phyloP scores from a whole-genome alignment of 768 basidiomycete genomes.

The Amanita brunnescens region DNA sequence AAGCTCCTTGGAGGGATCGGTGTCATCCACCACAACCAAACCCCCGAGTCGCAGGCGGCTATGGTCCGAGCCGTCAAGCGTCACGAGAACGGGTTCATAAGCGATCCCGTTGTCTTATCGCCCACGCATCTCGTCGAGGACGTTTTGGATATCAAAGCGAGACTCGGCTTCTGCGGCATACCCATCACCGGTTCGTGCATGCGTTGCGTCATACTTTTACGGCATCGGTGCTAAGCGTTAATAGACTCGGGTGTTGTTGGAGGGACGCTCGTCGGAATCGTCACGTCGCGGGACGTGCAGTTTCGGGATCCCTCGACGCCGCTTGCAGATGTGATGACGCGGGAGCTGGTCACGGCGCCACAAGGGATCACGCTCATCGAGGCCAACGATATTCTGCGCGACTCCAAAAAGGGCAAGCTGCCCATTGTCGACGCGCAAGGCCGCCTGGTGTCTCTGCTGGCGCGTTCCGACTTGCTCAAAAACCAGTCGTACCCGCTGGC shows the following conservation, averaged over 20 bases:
- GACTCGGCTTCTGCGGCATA: constrained; percentile 91
- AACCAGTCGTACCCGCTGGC: constrained; percentile 96
- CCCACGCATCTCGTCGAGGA: constrained; percentile 75
- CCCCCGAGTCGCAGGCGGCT: constrained; percentile 76
- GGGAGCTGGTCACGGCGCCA: constrained; percentile 73
- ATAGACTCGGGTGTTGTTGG: constrained; percentile 81
- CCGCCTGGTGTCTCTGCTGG: constrained; percentile 68
- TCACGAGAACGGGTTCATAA: constrained; percentile 98
- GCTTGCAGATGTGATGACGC: constrained; percentile 88
- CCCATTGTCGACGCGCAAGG: constrained; percentile 53
- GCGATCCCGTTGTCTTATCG: constrained; percentile 84
- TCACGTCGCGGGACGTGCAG: constrained; percentile 93
- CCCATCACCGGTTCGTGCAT: constrained; percentile 87
- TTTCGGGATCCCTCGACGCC: constrained; percentile 63
- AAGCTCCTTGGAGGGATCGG: constrained; percentile 92
- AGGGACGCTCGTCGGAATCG: constrained; percentile 91
- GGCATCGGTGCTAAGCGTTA: constrained; percentile 36
- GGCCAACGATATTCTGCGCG: constrained; percentile 90
- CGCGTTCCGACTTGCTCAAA: constrained; percentile 94
- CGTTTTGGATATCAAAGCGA: constrained; percentile 87
- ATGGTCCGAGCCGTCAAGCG: constrained; percentile 98
- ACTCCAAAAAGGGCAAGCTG: constrained; percentile 96
- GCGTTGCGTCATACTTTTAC: constrained; percentile 5
- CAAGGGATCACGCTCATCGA: constrained; percentile 85
- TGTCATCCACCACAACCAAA: constrained; percentile 96